Evolutionary conservation across 257 asterid species (phyloP), one percentile per base, ranked within the genome.

Genomic region (Thymus mandschuricus): DNA sequence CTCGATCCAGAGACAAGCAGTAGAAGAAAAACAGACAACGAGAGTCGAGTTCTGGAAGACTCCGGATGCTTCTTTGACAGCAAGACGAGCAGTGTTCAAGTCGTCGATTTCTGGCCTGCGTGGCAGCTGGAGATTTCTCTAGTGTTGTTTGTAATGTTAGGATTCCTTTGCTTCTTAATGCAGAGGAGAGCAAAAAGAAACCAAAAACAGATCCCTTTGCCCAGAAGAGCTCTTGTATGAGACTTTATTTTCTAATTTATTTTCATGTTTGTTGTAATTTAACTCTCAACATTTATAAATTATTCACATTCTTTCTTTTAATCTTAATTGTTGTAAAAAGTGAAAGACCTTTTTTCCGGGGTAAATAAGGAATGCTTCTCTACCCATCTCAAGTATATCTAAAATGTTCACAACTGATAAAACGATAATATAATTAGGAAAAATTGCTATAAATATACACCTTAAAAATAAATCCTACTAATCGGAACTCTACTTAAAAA

Each of bases 131-230:
- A 83, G 76, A 64, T 87, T 56, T 81, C 80, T 21, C 27, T 86
- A 12, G 11, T 89, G 71, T 51, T 89, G 66, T 33, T 86, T 69
- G 30, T 79, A 64, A 75, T 87, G 79, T 68, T 81, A 72, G 81
- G 83, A 40, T 86, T 89, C 65, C 86, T 92, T 60, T 87, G 89
- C 77, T 81, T 83, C 82, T 71, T 89, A 45, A 75, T 86, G 91
- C 89, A 77, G 82, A 81, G 93, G 79, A 86, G 84, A 83, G 77
- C 75, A 54, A 70, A 79, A 76, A 28, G 73, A 54, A 86, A 77
- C 69, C 91, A 78, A 54, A 87, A 85, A 79, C 88, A 79, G 57
- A 72, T 30, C 6, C 56, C 29, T 12, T 77, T 83, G 68, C 67
- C 81, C 30, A 86, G 81, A 72, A 81, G 91, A n/a, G 76, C 78